These are phyloP conservation scores for Alternaria alternata DNA, from an alignment of 2,329 filamentous ascomycete species.

Conservation along the genomic window DNA sequence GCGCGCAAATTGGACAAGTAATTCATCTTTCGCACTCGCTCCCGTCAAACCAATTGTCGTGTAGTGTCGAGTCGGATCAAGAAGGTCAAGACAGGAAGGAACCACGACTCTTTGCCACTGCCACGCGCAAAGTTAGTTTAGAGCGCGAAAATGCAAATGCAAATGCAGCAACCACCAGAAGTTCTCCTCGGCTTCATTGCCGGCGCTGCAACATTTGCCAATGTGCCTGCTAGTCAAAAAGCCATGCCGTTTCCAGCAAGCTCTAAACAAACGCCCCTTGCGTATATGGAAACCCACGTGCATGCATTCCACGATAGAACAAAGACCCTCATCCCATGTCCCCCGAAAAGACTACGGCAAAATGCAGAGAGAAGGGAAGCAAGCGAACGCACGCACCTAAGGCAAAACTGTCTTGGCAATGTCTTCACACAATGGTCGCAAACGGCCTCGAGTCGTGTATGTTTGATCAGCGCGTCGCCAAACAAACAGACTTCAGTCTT, in stretches of 20 bases:
- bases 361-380: constrained; percentile 3
- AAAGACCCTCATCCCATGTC: neutral
- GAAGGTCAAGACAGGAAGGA: neutral
- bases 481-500: constrained; percentile 16
- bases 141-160: neutral
- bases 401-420: constrained; percentile 2
- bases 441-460: constrained; percentile 6
- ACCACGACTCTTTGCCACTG: neutral
- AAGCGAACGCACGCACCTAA: constrained; percentile 13
- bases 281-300: constrained; percentile 2
- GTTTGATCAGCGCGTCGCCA: constrained; percentile 11
- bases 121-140: constrained; percentile 1
- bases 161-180: neutral
- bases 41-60: neutral
- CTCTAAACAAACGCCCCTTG: constrained; percentile 6
- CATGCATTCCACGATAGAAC: neutral
- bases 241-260: constrained; percentile 1
- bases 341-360: neutral
- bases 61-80: neutral
- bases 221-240: neutral
- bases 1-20: constrained; percentile 1
- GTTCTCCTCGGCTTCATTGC: neutral
- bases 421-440: constrained; percentile 10
- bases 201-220: neutral
- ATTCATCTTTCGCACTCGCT: constrained; percentile 1